Evolutionary conservation across 2,329 filamentous ascomycete species (phyloP).

Genomic region (Anthostomella pinea): DNA sequence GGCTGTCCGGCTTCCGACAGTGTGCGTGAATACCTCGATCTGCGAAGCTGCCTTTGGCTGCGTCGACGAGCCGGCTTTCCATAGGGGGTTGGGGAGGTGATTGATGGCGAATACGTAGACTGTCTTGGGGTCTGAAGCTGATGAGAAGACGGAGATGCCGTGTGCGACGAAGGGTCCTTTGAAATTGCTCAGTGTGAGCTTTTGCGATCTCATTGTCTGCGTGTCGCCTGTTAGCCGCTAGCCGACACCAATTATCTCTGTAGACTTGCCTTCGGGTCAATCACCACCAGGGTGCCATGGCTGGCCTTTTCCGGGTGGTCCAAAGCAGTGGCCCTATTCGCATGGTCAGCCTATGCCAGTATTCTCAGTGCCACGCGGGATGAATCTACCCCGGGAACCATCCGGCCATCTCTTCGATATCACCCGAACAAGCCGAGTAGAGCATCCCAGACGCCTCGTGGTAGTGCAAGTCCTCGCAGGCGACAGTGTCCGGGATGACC

Average conservation of each 20-base stretch:
- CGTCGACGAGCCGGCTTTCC: constrained; percentile 23
- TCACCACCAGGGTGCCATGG: constrained; percentile 45
- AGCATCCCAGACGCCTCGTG: constrained; percentile 45
- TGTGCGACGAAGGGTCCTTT: constrained; percentile 54
- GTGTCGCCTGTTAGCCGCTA: background rate
- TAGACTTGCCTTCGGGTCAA: constrained; percentile 49
- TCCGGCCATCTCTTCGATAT: constrained; percentile 15
- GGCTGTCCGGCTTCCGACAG: constrained; percentile 38
- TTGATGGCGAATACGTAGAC: constrained; percentile 62
- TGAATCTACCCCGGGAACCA: constrained; percentile 27
- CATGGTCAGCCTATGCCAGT: too few relatives aligned
- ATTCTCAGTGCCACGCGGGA: background rate
- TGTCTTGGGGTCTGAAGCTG: constrained; percentile 39
- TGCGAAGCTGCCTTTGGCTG: constrained; percentile 46
- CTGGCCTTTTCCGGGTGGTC: constrained; percentile 38
- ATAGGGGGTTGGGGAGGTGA: constrained; percentile 50
- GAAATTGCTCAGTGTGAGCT: constrained; percentile 50
- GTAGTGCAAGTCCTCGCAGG: constrained; percentile 61
- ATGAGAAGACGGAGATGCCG: constrained; percentile 55
- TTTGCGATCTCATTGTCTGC: constrained; percentile 44
- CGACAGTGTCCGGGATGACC: constrained; percentile 48
- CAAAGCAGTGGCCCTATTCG: constrained; percentile 17
- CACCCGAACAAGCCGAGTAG: constrained; percentile 56
- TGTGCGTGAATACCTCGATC: constrained; percentile 57
- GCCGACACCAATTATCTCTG: background rate